Conservation (phyloP, 2,329 filamentous ascomycete species). For the Escovopsis sp. region DNA sequence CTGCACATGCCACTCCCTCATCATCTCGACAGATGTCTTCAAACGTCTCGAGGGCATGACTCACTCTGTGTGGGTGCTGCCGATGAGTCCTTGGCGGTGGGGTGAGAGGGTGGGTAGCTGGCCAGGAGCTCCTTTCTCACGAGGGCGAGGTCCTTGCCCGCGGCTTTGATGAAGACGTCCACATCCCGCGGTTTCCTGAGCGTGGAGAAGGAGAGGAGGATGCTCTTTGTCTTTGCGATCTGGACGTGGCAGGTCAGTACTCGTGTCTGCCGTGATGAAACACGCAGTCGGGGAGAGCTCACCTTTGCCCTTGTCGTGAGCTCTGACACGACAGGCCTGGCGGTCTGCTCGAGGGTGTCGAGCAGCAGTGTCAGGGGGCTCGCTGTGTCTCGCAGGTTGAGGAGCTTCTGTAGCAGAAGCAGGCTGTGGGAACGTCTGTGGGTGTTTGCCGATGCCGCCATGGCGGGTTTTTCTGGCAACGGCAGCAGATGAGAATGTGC, state of each 20-base stretch:
- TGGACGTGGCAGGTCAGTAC: constrained; percentile 3
- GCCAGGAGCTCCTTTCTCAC: constrained; percentile 46
- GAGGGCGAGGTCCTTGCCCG: constrained; percentile 39
- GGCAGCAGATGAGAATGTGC: too few species aligned
- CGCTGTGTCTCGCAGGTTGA: constrained; percentile 62
- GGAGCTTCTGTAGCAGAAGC: constrained; percentile 66
- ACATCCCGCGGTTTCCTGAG: constrained; percentile 47
- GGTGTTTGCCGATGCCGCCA: constrained; percentile 41
- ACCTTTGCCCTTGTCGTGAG: constrained; percentile 65
- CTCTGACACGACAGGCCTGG: constrained; percentile 53
- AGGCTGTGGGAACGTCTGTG: constrained; percentile 75
- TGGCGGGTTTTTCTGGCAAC: constrained; percentile 12
- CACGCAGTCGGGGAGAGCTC: not conserved
- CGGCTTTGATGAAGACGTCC: constrained; percentile 52
- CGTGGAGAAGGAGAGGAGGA: constrained; percentile 69
- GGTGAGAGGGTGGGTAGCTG: constrained; percentile 29
- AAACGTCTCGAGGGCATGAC: constrained; percentile 10
- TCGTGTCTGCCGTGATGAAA: not conserved
- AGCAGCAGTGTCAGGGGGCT: constrained; percentile 79
- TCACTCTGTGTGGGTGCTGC: constrained; percentile 25
- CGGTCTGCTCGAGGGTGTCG: constrained; percentile 73
- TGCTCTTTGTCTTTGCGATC: constrained; percentile 52
- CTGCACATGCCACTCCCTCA: too few species aligned
- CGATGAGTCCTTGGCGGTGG: constrained; percentile 19
- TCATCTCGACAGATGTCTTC: too few species aligned